phyloP scores from a whole-genome alignment of 139 green algal genomes.

The Klebsormidium nitens region DNA sequence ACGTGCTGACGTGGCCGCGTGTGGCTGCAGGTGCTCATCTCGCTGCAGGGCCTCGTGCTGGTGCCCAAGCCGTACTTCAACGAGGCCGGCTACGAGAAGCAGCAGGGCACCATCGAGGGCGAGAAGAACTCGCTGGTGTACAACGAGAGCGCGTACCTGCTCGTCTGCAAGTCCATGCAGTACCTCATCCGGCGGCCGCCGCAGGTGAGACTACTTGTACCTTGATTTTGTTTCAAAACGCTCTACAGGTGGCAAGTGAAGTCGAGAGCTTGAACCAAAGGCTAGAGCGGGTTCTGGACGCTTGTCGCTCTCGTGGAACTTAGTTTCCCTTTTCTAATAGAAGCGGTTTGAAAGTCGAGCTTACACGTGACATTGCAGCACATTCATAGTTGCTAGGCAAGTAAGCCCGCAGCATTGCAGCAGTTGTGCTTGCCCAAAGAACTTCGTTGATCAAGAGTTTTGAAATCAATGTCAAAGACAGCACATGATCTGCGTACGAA shows the following conservation, averaged over 20 bases:
- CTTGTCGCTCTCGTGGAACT: neutral
- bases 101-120: conserved; percentile 33
- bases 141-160: conserved; percentile 48
- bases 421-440: too few species aligned
- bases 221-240: too few species aligned
- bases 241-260: too few species aligned
- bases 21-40: conserved; percentile 71
- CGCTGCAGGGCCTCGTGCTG: conserved; percentile 82
- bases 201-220: neutral
- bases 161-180: conserved; percentile 41
- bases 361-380: neutral
- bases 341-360: neutral
- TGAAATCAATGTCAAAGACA: too few species aligned
- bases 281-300: neutral
- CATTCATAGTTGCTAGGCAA: neutral
- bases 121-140: conserved; percentile 46
- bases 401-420: too few species aligned
- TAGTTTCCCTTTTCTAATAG: neutral
- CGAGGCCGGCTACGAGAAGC: conserved; percentile 47
- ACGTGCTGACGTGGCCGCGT: too few species aligned
- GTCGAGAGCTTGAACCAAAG: too few species aligned
- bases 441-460: too few species aligned
- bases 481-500: too few species aligned
- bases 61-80: conserved; percentile 83
- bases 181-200: conserved; percentile 41